These are phyloP conservation scores for Aspergillus flavus DNA, from an alignment of 2,329 filamentous ascomycete genomes.

Conservation along the genomic window DNA sequence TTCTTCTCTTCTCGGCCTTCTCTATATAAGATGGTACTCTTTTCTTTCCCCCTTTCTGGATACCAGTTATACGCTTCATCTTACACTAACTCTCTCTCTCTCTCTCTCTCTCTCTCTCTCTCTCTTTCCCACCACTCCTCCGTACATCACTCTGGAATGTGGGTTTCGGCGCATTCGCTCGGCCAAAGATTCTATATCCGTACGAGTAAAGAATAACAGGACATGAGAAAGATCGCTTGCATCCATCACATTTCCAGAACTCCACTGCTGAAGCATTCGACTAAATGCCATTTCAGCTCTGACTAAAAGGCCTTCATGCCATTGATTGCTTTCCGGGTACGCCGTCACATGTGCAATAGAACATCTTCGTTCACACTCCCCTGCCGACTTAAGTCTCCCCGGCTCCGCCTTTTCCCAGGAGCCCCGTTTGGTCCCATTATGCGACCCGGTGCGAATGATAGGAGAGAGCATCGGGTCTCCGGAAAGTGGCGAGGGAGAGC, in stretches of 20 bases:
- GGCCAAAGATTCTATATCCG: conserved; percentile 21
- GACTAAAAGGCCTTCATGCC: conserved; percentile 17
- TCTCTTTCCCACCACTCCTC: too few relatives aligned
- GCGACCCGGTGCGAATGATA: not conserved
- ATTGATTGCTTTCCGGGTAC: conserved; percentile 26
- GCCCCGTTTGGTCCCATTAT: not conserved
- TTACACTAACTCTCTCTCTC: not conserved
- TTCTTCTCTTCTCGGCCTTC: not conserved
- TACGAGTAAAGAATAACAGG: conserved; percentile 15
- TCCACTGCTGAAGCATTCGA: conserved; percentile 22
- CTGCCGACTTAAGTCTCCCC: not conserved
- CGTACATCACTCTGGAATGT: not conserved
- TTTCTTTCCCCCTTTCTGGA: not conserved
- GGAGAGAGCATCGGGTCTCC: not conserved
- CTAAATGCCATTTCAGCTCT: not conserved
- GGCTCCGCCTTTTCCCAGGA: not conserved
- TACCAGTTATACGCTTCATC: not conserved
- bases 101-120: not conserved
- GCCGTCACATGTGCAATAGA: conserved; percentile 27
- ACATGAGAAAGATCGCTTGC: conserved; percentile 14
- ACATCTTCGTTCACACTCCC: conserved; percentile 3
- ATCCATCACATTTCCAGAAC: conserved; percentile 21
- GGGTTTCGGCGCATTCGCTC: not conserved
- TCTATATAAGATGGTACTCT: not conserved
- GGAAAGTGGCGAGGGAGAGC: not conserved